Base-by-base conservation (phyloP, 2,329 filamentous ascomycete genomes). In the Fusarium sp. region DNA sequence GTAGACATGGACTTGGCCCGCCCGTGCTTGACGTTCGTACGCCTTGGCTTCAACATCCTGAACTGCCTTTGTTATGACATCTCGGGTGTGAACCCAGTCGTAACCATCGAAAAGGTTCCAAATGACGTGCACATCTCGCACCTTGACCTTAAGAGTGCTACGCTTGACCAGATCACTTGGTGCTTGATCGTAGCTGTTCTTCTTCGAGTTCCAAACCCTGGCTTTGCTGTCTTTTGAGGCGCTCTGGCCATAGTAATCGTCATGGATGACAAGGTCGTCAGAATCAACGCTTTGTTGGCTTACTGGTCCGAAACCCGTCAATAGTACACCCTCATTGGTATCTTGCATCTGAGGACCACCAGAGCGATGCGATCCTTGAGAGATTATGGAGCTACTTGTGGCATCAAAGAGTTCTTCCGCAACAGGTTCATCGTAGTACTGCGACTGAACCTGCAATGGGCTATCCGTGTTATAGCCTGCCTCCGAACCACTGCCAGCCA, bases 31-130 rank as follows among this genome's bases (percentile, higher is more conserved):
- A 59, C 91, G 90, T 77, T 98, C 93, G 48, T 91, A 89, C 2
- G 94, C 94, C 78, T 91, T 93, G 45, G 86, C 85, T 80, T 99
- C 94, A 3, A 99, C 91, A 56, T 97, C 91, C 63, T 96, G 90
- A 4, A 99, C 94, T 9, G 94, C 94, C 76, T 95, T 92, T 24
- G 90, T 90, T 60, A 99, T 97, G 6, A 91, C 89, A 67, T 96
- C 92, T 45, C 95, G 88, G 1, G 97, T 99, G 45, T 89, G 87
- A 72, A 91, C 88, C 97, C 97, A 99, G 80, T 99, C 97, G 78
- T 97, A 99, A 2, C 96, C 96, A 82, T 99, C 96, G 79, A 96
- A 98, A 2, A 99, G 84, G 76, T 99, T 97, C 96, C 96, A 99
- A 64, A 98, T 98, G 54, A 98, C 84, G 77, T 98, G 94, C 8